Evolutionary conservation across 2,329 filamentous ascomycete species (phyloP), one percentile per base, ranked within the genome.

Genomic region (Sporothrix variecibatus): DNA sequence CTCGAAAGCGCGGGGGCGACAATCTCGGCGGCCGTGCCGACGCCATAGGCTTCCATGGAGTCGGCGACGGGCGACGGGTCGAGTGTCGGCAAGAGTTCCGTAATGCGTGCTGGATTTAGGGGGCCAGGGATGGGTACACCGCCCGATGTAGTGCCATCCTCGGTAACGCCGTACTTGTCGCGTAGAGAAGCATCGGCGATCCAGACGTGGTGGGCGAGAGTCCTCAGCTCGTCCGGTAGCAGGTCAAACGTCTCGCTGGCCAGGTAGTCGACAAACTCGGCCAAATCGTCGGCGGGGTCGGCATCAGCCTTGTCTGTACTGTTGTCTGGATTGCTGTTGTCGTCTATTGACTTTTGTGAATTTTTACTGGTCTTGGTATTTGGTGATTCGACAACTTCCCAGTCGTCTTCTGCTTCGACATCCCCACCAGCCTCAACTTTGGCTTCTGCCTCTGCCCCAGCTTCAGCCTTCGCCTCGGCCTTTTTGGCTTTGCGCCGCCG

Each of bases 191-290:
- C 75, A 65, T 85, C 82, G 73, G 86, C 83, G 77, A 87, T 83
- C 80, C 88, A 88, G 62, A 82, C 81, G 62, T 88, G 82, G 81
- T 94, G 89, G 34, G 89, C 87, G 2, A 95, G 83, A 1, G 84
- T 85, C 76, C 89, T 87, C 0, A 96, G 84, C 23, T 87, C 84
- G 0, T 79, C 28, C 0, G 93, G 93, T 0, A 97, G 86, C 49
- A 83, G 85, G 5, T 86, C 82, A 81, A 95, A 97, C 72, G 91
- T 89, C 79, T 93, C 88, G 67, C 84, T 82, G 31, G 93, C 90
- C 40, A 96, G 87, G 81, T 95, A 96, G 84, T 95, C 91, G 72
- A 93, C 90, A 82, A 97, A 97, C 0, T 97, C 94, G 34, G 89
- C 88, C 28, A 96, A 83, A 72, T 95, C 93, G 77, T 92, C 91